Base-by-base conservation (phyloP, 306 rosid genomes). In the Amphicarpaea edgeworthii region DNA sequence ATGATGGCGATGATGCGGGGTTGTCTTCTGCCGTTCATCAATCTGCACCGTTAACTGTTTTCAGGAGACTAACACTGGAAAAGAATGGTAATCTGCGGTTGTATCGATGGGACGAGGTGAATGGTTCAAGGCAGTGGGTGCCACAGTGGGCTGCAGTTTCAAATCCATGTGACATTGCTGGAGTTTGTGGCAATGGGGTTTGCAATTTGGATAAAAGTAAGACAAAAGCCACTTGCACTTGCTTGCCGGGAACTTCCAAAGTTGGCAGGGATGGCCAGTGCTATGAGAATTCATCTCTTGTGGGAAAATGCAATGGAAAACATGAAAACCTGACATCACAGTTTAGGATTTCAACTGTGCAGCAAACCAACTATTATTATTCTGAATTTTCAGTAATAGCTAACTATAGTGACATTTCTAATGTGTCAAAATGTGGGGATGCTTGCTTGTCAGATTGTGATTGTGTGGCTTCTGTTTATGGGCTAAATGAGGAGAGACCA, bases 141-240 rank as follows among this genome's bases (percentile, higher is more conserved):
- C 70, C 98, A 24, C 93, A 95, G 60, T 95, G 98, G 97, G 97
- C 98, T 51, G 93, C 98, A 28, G 92, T 92, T 12, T 89, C 95
- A 17, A 95, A 87, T 46, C 97, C 98, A 16, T 95, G 98, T 77
- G 95, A 81, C 60, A 90, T 95, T 77, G 96, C 97, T 46, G 98
- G 97, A 61, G 85, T 88, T 78, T 95, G 97, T 76, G 97, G 98
- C 10, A 95, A 92, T 62, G 97, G 97, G 1, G 78, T 95, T 41
- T 95, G 97, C 72, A 81, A 80, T 38, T 78, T 92, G 83, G 96
- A 95, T 51, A 81, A 66, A 69, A 89, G 84, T 1, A 88, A 86
- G 83, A 86, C 96, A 2, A 86, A 85, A 57, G 96, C 97, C 64
- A 85, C 93, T 79, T 95, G 98, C 63, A 62, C 92, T 34, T 95